Percentiles rank a stretch among this genome's conserved stretches.
Conservation (phyloP, 768 basidiomycete species). For the Rhizopogon sp. region DNA sequence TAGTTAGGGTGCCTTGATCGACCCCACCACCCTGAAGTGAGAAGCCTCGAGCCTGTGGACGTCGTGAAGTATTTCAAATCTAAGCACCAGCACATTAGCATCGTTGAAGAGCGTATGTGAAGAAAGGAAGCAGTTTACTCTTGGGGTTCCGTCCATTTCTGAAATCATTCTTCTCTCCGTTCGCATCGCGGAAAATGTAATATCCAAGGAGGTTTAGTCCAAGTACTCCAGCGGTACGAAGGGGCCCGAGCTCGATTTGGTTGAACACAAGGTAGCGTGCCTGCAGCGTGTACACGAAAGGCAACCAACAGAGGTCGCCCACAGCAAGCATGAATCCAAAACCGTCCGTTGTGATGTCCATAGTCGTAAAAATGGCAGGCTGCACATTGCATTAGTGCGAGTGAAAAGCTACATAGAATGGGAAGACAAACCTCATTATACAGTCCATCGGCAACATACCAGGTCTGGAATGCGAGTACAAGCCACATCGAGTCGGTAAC, state of each 20-base stretch:
- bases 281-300: constrained; percentile 91
- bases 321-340: constrained; percentile 98
- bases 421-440: constrained; percentile 75
- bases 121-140: constrained; percentile 40
- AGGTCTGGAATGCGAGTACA: constrained; percentile 77
- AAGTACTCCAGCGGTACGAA: constrained; percentile 51
- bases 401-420: not conserved
- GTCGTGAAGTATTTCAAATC: constrained; percentile 80
- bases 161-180: constrained; percentile 95
- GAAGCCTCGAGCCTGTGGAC: constrained; percentile 79
- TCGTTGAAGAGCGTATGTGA: not conserved
- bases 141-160: constrained; percentile 92
- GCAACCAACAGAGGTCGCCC: constrained; percentile 91
- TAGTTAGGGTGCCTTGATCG: constrained; percentile 91
- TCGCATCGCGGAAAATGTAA: constrained; percentile 86
- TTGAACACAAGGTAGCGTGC: constrained; percentile 93
- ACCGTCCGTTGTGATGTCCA: constrained; percentile 97
- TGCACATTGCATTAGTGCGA: constrained; percentile 21
- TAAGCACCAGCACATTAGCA: constrained; percentile 21
- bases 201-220: constrained; percentile 69
- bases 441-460: constrained; percentile 82
- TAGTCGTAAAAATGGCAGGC: constrained; percentile 88
- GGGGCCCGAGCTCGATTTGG: constrained; percentile 69
- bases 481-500: constrained; percentile 92
- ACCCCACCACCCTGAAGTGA: constrained; percentile 99